These are phyloP conservation scores for Nicotiana tabacum DNA, from an alignment of 257 asterid genomes.

Conservation along the genomic window DNA sequence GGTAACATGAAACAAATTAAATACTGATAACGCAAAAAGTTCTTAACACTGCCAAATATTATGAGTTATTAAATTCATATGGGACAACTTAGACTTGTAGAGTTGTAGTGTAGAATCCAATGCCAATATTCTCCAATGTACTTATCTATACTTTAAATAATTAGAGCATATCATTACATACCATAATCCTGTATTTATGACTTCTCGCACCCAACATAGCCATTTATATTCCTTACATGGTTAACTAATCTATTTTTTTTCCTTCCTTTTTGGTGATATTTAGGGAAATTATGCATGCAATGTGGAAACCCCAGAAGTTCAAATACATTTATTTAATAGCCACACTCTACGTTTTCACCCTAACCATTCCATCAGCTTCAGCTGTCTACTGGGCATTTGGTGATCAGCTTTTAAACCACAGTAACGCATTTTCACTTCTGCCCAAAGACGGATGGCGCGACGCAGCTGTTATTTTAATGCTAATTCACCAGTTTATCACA, in stretches of 20 bases:
- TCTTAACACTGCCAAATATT: too few relatives aligned
- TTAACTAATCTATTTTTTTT: not conserved
- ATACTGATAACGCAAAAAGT: too few relatives aligned
- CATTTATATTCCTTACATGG: not conserved
- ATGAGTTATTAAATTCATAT: too few relatives aligned
- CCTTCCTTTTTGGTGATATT: not conserved
- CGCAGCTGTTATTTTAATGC: constrained; percentile 84
- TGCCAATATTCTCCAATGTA: not conserved
- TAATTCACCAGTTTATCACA: constrained; percentile 92
- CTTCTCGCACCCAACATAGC: not conserved
- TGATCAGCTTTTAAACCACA: constrained; percentile 67
- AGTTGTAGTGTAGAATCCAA: not conserved
- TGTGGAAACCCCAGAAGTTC: constrained; percentile 97
- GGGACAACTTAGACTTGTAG: not conserved
- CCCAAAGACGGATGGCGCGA: constrained; percentile 75
- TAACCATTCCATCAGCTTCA: constrained; percentile 81
- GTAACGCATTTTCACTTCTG: constrained; percentile 83
- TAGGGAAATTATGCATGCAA: constrained; percentile 95
- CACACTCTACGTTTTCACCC: constrained; percentile 80
- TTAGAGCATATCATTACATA: not conserved
- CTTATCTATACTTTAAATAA: not conserved
- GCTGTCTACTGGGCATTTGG: constrained; percentile 98
- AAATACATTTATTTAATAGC: constrained; percentile 79
- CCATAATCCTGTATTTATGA: not conserved
- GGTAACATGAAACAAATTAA: too few relatives aligned